phyloP scores from a whole-genome alignment of 495 filamentous ascomycete species.

The Penicillium diatomitis region DNA sequence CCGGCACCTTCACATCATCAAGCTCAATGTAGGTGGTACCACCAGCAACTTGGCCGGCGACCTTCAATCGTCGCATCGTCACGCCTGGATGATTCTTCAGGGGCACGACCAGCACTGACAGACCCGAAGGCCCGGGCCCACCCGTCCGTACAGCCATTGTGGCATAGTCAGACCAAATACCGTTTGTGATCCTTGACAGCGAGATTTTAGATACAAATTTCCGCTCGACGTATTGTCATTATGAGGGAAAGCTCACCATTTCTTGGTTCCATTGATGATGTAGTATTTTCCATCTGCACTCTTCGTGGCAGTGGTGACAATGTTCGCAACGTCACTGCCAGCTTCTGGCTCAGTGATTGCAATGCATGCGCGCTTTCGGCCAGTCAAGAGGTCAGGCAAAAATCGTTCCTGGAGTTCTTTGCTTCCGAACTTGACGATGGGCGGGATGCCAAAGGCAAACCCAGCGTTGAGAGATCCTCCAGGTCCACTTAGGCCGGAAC shows the following conservation, averaged over 20 bases:
- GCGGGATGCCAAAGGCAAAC: slow-evolving; percentile 61
- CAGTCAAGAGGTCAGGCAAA: slow-evolving; percentile 57
- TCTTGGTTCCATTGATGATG: slow-evolving; percentile 68
- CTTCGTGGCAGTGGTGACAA: slow-evolving; percentile 57
- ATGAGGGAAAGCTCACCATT: slow-evolving; percentile 44
- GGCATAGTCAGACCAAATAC: slow-evolving; percentile 63
- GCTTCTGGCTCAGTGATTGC: slow-evolving; percentile 71
- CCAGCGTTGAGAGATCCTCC: slow-evolving; percentile 53
- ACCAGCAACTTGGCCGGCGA: slow-evolving; percentile 48
- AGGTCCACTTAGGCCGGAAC: slow-evolving; percentile 56
- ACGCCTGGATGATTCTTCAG: slow-evolving; percentile 55
- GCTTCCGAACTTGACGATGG: slow-evolving; percentile 59
- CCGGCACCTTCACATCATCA: slow-evolving; percentile 62
- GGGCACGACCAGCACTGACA: slow-evolving; percentile 60
- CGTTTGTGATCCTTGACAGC: slow-evolving; percentile 58
- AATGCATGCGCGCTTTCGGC: slow-evolving; percentile 58
- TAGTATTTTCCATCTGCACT: slow-evolving; percentile 56
- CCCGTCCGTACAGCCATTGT: slow-evolving; percentile 73
- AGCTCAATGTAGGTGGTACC: slow-evolving; percentile 72
- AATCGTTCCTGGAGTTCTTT: slow-evolving; percentile 50
- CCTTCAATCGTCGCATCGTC: slow-evolving; percentile 53
- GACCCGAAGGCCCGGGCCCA: slow-evolving; percentile 48
- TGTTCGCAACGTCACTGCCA: slow-evolving; percentile 63
- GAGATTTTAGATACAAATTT: too few species aligned
- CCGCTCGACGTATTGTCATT: background rate